Evolutionary conservation across 345 rosid species (phyloP).

Genomic region (Linum usitatissimum): DNA sequence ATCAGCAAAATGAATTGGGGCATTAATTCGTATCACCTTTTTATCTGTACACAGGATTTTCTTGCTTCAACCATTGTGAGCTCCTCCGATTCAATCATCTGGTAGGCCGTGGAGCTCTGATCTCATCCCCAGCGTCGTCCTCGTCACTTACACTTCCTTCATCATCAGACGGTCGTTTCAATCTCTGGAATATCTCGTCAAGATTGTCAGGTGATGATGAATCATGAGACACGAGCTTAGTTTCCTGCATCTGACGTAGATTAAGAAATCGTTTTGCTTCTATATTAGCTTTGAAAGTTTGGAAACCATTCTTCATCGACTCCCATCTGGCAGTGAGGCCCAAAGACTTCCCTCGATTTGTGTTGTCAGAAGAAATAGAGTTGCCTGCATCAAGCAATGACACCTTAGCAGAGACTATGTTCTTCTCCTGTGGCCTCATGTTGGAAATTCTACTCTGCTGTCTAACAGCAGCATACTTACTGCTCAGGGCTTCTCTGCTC

Average conservation of each 20-base stretch:
- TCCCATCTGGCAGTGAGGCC: conserved; percentile 64
- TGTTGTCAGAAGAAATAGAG: conserved; percentile 22
- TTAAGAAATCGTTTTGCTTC: conserved; percentile 63
- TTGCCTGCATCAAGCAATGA: conserved; percentile 53
- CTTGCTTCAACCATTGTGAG: neutral
- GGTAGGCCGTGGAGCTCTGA: neutral
- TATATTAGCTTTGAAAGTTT: conserved; percentile 70
- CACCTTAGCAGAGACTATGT: conserved; percentile 62
- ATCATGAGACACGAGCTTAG: conserved; percentile 18
- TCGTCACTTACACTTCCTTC: conserved; percentile 27
- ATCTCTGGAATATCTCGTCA: conserved; percentile 81
- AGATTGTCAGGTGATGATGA: conserved; percentile 51
- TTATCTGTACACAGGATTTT: neutral
- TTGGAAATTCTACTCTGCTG: conserved; percentile 51
- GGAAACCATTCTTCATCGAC: conserved; percentile 80
- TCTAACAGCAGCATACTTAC: conserved; percentile 79
- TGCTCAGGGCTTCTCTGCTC: conserved; percentile 73
- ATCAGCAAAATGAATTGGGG: neutral
- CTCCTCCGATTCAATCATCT: neutral
- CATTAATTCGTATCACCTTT: neutral
- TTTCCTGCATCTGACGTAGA: conserved; percentile 44
- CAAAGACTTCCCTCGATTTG: conserved; percentile 33
- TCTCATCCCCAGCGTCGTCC: conserved; percentile 20
- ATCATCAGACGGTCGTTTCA: conserved; percentile 54
- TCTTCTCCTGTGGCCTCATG: conserved; percentile 40